Conservation (phyloP, 2,329 filamentous ascomycete genomes). For the Xylariaceae sp. region DNA sequence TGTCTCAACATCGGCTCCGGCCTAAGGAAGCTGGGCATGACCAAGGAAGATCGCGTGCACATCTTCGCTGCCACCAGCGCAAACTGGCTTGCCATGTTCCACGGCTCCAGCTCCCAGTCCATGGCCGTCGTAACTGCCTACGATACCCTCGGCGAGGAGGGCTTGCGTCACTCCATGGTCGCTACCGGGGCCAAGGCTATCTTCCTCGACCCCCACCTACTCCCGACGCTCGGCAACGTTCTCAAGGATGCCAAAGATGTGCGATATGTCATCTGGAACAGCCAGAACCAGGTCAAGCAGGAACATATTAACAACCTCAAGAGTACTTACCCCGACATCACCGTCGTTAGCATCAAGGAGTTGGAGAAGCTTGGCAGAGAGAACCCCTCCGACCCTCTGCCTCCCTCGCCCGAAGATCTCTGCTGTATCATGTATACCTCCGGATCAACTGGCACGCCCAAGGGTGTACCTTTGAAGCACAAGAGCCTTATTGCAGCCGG, state of each 20-base stretch:
- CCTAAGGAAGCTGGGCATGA: slow-evolving; percentile 68
- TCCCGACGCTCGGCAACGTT: slow-evolving; percentile 53
- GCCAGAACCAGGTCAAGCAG: slow-evolving; percentile 48
- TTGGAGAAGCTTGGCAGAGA: slow-evolving; percentile 52
- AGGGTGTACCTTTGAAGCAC: slow-evolving; percentile 76
- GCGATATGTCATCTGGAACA: slow-evolving; percentile 52
- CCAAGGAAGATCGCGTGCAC: slow-evolving; percentile 67
- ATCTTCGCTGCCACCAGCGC: slow-evolving; percentile 71
- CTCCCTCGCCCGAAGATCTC: slow-evolving; percentile 68
- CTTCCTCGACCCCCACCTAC: slow-evolving; percentile 70
- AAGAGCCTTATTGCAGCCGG: slow-evolving; percentile 69
- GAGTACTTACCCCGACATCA: slow-evolving; percentile 44
- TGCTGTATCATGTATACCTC: slow-evolving; percentile 74
- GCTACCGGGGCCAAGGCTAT: slow-evolving; percentile 68
- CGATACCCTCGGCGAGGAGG: slow-evolving; percentile 70
- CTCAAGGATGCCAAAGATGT: slow-evolving; percentile 49
- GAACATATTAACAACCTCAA: slow-evolving; percentile 47
- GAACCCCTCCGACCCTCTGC: slow-evolving; percentile 63
- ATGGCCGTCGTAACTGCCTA: slow-evolving; percentile 77
- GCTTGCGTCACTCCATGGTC: slow-evolving; percentile 65
- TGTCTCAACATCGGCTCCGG: slow-evolving; percentile 65
- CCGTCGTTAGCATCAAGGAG: slow-evolving; percentile 48
- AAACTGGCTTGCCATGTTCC: slow-evolving; percentile 49
- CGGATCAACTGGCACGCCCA: slow-evolving; percentile 76
- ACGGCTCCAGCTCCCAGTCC: slow-evolving; percentile 64